Evolutionary conservation across 495 filamentous ascomycete genomes (phyloP).

Genomic region (Neurospora cerealis): DNA sequence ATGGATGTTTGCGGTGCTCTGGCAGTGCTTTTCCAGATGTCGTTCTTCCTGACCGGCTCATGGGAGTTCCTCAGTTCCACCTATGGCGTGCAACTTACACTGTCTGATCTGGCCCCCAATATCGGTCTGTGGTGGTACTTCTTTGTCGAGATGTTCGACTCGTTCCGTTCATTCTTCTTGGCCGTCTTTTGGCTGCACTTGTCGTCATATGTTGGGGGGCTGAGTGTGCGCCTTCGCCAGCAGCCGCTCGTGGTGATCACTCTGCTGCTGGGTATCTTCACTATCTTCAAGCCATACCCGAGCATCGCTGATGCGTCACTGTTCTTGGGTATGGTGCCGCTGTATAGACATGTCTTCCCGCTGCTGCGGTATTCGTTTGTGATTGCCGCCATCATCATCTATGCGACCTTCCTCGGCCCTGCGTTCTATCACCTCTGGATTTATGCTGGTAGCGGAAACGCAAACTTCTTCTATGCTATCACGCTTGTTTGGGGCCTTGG

Average conservation of each 20-base stretch:
- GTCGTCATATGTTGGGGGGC: conserved; percentile 72
- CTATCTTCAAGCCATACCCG: conserved; percentile 93
- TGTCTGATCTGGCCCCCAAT: conserved; percentile 91
- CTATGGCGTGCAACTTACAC: conserved; percentile 82
- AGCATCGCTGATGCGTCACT: conserved; percentile 79
- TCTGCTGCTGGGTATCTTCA: conserved; percentile 74
- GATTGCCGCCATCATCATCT: conserved; percentile 67
- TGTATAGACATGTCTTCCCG: conserved; percentile 93
- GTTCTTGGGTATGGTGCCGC: conserved; percentile 69
- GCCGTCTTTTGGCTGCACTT: conserved; percentile 97
- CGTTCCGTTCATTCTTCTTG: conserved; percentile 92
- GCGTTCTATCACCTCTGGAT: conserved; percentile 98
- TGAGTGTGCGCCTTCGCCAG: conserved; percentile 65
- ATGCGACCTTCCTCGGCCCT: conserved; percentile 79
- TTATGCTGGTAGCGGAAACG: conserved; percentile 94
- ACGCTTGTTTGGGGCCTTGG: conserved; percentile 95
- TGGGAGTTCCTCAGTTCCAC: conserved; percentile 81
- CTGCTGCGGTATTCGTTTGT: conserved; percentile 92
- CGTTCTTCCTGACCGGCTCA: conserved; percentile 66
- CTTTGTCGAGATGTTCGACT: conserved; percentile 99
- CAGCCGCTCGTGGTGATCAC: conserved; percentile 83
- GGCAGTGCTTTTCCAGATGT: conserved; percentile 53
- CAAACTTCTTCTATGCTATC: conserved; percentile 99
- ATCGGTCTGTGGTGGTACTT: conserved; percentile 99
- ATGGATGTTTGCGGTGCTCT: conserved; percentile 37